phyloP scores from a whole-genome alignment of 1,284 basidiomycete genomes.

The Tylopilus orsonianus region DNA sequence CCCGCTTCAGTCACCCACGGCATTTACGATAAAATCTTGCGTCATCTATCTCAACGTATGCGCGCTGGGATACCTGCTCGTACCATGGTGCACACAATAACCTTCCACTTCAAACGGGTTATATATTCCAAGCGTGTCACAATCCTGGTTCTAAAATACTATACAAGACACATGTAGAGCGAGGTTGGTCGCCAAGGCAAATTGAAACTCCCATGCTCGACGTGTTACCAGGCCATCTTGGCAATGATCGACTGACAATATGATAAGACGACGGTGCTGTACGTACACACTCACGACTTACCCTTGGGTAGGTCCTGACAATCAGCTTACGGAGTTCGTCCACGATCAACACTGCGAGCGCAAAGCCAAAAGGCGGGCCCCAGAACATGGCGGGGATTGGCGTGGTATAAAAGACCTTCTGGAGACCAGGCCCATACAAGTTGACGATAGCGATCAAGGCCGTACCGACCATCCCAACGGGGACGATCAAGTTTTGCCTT shows the following conservation, averaged over 20 bases:
- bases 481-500: conserved; percentile 37
- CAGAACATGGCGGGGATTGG: conserved; percentile 45
- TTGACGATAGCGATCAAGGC: conserved; percentile 40
- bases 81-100: too few relatives aligned
- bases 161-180: not conserved
- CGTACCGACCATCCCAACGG: conserved; percentile 39
- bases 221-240: conserved; percentile 33
- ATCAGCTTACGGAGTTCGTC: conserved; percentile 43
- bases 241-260: conserved; percentile 28
- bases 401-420: conserved; percentile 39
- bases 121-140: not conserved
- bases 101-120: not conserved
- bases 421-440: conserved; percentile 41
- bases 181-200: not conserved
- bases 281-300: conserved; percentile 11
- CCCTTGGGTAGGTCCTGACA: conserved; percentile 42
- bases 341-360: conserved; percentile 36
- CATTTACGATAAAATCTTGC: not conserved
- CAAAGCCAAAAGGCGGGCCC: conserved; percentile 44
- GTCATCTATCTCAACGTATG: not conserved
- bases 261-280: conserved; percentile 14
- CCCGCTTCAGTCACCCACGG: not conserved
- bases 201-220: not conserved
- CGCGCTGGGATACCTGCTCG: not conserved
- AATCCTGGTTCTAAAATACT: not conserved